Base-by-base conservation (phyloP, 805 yeast genomes). In the Suhomyces vadensis region DNA sequence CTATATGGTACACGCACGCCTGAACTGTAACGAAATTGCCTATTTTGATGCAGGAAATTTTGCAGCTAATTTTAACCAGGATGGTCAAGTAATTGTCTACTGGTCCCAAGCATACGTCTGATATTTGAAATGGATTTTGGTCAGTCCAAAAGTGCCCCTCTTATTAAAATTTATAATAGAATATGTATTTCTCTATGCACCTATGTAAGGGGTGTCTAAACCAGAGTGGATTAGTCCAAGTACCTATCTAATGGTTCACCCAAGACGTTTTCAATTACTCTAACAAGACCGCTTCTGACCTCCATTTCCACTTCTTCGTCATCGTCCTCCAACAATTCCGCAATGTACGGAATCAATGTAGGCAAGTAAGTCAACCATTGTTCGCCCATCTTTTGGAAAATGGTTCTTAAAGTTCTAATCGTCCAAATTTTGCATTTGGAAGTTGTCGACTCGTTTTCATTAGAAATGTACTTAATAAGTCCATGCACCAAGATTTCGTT, bases 161-260 rank as follows among this genome's bases (percentile, higher is more conserved):
- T 20, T 29, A 29, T 29, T 29, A 29, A 14, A 14, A 29, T 29
- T 14, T 16, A 29, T n/a, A 6, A 29, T 14, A 29, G 14, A 29
- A 14, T 29, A 9, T 29, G 33, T 14, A 14, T 26, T 27, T n/a
- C n/a, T n/a, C n/a, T n/a, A n/a, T n/a, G n/a, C n/a, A n/a, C n/a
- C n/a, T n/a, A n/a, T n/a, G n/a, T n/a, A n/a, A n/a, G n/a, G n/a
- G n/a, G n/a, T n/a, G n/a, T n/a, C n/a, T n/a, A n/a, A n/a, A n/a
- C n/a, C n/a, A 9, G 14, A 27, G 16, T 13, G 8, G 3, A 20
- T 35, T 63, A 76, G 51, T 73, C 81, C 53, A 86, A 72, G 58
- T 86, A 86, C 69, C 87, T 80, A 59, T 92, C 97, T 47, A 94
- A 77, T 37, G 97, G 94, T 66, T 94, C 99, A 38, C 99, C 99